Base-by-base conservation (phyloP, 805 yeast species). In the Pichia membranifaciens region DNA sequence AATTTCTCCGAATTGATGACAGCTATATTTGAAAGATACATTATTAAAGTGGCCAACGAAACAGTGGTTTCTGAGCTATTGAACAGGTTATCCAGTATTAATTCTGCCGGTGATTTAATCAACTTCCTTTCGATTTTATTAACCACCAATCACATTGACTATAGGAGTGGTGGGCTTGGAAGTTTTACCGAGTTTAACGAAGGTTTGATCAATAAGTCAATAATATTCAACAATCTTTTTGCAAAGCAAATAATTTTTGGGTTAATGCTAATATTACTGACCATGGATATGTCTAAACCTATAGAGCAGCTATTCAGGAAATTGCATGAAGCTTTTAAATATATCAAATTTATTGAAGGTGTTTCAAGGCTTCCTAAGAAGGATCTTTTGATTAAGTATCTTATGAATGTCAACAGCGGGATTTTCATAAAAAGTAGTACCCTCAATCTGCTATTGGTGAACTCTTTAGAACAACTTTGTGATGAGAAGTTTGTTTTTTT, bases 21-120 rank as follows among this genome's bases (percentile, higher is more conserved):
- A 61, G 8, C 58, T 5, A 64, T 77, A 5, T 76, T 79, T 51
- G 70, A 72, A 29, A 51, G 64, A 0, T 54, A 65, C 16, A 62
- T 82, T 41, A 62, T 73, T 10, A 57, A 65, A 3, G 65, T 66
- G 43, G 64, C 80, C 44, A 72, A 73, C 49, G 62, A 68, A 32
- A 51, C 61, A 1, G 65, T 68, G 32, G 60, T 73, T 32, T 54
- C 65, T 29, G 65, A 57, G 8, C 56, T 78, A n/a, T 66, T 75
- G 32, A 51, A 48, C 17, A 41, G 55, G 4, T 45, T 61, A 22
- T 45, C 51, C 9, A 37, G 56, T 21, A 64, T 51, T 21, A 49
- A 48, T 33, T 41, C 44, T 21, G 52, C 44, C 9, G 55, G 72
- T 33, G 47, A 65, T 2, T 49, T 67, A 3, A 61, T 78, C 31